A percentile compares a stretch with the other conserved stretches of the same genome.
These are phyloP conservation scores for Endotrypanum monterogeii DNA, from an alignment of 208 protist genomes.

Conservation along the genomic window DNA sequence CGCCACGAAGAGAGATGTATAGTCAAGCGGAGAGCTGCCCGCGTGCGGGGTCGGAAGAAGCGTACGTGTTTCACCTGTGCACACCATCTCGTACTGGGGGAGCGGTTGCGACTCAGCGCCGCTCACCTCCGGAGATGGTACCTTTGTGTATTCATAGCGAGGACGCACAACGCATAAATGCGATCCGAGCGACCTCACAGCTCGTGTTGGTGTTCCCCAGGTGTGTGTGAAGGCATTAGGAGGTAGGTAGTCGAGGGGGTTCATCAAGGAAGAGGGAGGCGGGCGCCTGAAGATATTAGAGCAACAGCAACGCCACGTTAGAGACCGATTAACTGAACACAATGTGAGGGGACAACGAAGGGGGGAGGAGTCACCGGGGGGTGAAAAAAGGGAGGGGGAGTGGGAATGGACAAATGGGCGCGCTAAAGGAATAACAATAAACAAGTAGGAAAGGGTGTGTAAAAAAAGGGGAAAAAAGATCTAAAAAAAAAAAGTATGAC, in stretches of 20 bases:
- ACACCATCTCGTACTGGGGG: conserved; percentile 10
- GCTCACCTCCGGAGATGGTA: background rate
- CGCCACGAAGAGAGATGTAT: conserved; percentile 24
- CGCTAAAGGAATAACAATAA: too few relatives aligned
- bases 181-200: conserved; percentile 7
- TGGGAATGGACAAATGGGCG: too few relatives aligned
- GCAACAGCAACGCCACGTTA: background rate
- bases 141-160: conserved; percentile 3
- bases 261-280: conserved; percentile 15
- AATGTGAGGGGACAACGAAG: background rate
- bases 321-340: too few relatives aligned
- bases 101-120: background rate
- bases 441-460: too few relatives aligned
- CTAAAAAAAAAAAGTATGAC: too few relatives aligned
- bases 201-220: conserved; percentile 9
- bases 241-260: conserved; percentile 15
- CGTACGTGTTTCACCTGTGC: conserved; percentile 14
- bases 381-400: conserved; percentile 3
- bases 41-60: conserved; percentile 24
- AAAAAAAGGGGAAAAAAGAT: too few relatives aligned
- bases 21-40: conserved; percentile 35
- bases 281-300: background rate
- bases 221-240: conserved; percentile 16
- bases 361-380: too few relatives aligned
- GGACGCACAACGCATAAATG: conserved; percentile 19